These are phyloP conservation scores for Yamadazyma sp. DNA, from an alignment of 805 yeast species.

Conservation along the genomic window DNA sequence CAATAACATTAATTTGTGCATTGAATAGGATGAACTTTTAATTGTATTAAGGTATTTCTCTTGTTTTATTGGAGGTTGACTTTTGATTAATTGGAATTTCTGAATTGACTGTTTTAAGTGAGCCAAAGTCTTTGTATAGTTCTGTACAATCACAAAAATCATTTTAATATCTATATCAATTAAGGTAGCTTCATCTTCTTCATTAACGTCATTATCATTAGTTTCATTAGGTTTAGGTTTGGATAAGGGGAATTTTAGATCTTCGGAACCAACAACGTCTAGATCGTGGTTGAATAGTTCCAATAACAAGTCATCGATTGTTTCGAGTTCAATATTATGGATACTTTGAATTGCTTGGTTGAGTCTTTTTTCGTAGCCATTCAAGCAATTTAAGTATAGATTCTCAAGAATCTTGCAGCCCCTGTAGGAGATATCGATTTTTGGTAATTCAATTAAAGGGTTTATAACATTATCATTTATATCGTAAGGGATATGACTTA, in stretches of 20 bases:
- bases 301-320: constrained; percentile 5
- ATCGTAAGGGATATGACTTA: constrained; percentile 42
- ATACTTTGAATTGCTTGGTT: constrained; percentile 22
- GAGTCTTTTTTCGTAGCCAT: constrained; percentile 38
- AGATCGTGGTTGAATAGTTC: constrained; percentile 5
- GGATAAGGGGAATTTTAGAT: constrained; percentile 3
- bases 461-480: constrained; percentile 30
- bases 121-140: constrained; percentile 26
- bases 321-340: constrained; percentile 3
- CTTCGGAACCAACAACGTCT: constrained; percentile 9
- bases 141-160: constrained; percentile 23
- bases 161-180: constrained; percentile 40
- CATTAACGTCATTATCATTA: constrained; percentile 5
- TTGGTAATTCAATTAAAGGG: constrained; percentile 31
- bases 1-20: constrained; percentile 47
- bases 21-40: constrained; percentile 23
- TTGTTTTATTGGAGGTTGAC: constrained; percentile 6
- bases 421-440: constrained; percentile 18
- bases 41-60: constrained; percentile 21
- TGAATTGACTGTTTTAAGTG: constrained; percentile 19
- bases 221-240: constrained; percentile 2
- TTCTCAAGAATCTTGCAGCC: constrained; percentile 27
- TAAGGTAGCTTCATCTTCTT: constrained; percentile 22
- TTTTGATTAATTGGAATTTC: constrained; percentile 14
- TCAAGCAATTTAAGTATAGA: constrained; percentile 26